These are phyloP conservation scores for Aspergillus pseudotamarii DNA, from an alignment of 2,329 filamentous ascomycete genomes.

Conservation along the genomic window DNA sequence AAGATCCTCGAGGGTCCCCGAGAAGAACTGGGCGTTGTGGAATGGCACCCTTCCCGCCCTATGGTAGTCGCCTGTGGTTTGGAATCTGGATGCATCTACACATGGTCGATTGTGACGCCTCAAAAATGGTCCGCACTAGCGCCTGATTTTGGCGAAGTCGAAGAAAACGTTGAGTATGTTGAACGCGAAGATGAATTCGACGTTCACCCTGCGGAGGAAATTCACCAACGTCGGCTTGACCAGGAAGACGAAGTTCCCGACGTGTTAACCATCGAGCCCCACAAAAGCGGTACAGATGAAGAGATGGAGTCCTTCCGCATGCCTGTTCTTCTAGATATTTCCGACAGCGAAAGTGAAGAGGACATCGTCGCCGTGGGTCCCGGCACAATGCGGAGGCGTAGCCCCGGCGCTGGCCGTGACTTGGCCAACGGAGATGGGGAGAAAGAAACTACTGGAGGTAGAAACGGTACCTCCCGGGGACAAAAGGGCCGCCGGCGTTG, in stretches of 20 bases:
- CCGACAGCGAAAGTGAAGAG: constrained; percentile 93
- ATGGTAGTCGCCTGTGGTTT: constrained; percentile 89
- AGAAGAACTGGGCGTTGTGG: constrained; percentile 93
- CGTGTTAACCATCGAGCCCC: constrained; percentile 74
- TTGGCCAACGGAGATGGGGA: constrained; percentile 45
- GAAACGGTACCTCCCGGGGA: constrained; percentile 27
- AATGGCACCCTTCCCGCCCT: constrained; percentile 91
- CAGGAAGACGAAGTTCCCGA: constrained; percentile 93
- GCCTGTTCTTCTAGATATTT: constrained; percentile 90
- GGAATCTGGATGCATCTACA: constrained; percentile 89
- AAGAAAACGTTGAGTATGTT: constrained; percentile 96
- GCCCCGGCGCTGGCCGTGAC: constrained; percentile 72
- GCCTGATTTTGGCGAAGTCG: constrained; percentile 94
- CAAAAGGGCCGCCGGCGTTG: constrained; percentile 37
- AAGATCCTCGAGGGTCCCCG: constrained; percentile 97
- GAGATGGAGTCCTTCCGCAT: constrained; percentile 74
- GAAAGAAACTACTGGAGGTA: constrained; percentile 26
- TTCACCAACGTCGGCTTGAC: constrained; percentile 87
- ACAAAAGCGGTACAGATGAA: constrained; percentile 61
- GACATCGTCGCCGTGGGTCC: constrained; percentile 70
- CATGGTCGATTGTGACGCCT: constrained; percentile 93
- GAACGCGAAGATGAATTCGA: constrained; percentile 98
- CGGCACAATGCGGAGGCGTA: constrained; percentile 86
- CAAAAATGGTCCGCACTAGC: constrained; percentile 97
- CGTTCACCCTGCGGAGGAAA: constrained; percentile 91